phyloP scores from a whole-genome alignment of 1,284 basidiomycete species.

The Cutaneotrichosporon sp. region DNA sequence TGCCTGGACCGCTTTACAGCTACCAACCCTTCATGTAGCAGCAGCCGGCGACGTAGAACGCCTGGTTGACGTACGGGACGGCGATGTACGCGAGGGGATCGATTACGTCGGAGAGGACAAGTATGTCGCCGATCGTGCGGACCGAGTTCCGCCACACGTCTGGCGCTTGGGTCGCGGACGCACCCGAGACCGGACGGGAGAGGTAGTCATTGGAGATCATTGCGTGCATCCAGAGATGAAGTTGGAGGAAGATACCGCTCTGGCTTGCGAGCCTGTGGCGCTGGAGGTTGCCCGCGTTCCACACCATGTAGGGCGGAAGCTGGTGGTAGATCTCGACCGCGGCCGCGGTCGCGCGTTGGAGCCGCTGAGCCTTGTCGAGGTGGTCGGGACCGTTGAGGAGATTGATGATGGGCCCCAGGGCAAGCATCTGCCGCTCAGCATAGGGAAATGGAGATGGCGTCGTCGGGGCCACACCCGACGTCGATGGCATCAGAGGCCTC shows the following conservation, averaged over 20 bases:
- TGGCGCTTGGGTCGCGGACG: not conserved
- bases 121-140: slow-evolving; percentile 33
- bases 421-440: slow-evolving; percentile 26
- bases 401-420: slow-evolving; percentile 28
- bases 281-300: slow-evolving; percentile 34
- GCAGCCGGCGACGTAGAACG: slow-evolving; percentile 30
- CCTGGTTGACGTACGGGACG: slow-evolving; percentile 32
- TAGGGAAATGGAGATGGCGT: slow-evolving; percentile 28
- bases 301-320: slow-evolving; percentile 27
- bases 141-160: slow-evolving; percentile 29
- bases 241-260: slow-evolving; percentile 24
- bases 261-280: slow-evolving; percentile 17
- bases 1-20: too few relatives aligned
- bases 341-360: slow-evolving; percentile 8
- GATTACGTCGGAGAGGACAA: slow-evolving; percentile 31
- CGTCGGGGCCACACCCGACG: not conserved
- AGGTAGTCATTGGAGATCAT: slow-evolving; percentile 17
- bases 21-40: slow-evolving; percentile 32
- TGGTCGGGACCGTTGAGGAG: slow-evolving; percentile 19
- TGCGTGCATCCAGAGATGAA: slow-evolving; percentile 36
- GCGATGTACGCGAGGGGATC: slow-evolving; percentile 26
- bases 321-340: slow-evolving; percentile 24
- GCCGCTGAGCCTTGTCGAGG: not conserved
- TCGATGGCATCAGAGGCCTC: not conserved
- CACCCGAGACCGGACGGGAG: not conserved